A percentile compares a stretch with the other conserved stretches of the same genome.
Evolutionary conservation across 768 basidiomycete species (phyloP).

Genomic region (Boletus rubropictus): DNA sequence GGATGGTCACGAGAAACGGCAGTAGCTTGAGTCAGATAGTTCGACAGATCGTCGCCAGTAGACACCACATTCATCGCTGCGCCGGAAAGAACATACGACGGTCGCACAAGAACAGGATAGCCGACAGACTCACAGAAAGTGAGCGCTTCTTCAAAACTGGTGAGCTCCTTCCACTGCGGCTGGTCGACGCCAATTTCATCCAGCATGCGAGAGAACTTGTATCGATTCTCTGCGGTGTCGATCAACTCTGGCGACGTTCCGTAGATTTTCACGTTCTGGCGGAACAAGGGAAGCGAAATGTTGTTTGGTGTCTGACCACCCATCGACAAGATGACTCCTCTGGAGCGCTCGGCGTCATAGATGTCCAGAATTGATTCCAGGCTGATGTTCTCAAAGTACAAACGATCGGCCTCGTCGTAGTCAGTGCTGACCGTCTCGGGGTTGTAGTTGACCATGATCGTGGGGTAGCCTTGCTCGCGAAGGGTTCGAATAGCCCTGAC

Average conservation of each 20-base stretch:
- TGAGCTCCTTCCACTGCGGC: slow-evolving; percentile 94
- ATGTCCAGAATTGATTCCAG: slow-evolving; percentile 96
- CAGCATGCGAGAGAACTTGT: slow-evolving; percentile 97
- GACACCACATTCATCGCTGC: slow-evolving; percentile 99
- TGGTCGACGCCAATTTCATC: slow-evolving; percentile 99
- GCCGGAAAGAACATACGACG: slow-evolving; percentile 98
- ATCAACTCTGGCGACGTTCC: slow-evolving; percentile 99
- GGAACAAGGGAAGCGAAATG: slow-evolving; percentile 90
- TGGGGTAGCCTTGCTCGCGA: slow-evolving; percentile 89
- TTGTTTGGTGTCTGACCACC: slow-evolving; percentile 99
- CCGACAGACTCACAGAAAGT: slow-evolving; percentile 89
- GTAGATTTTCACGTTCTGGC: slow-evolving; percentile 97
- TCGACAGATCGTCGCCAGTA: slow-evolving; percentile 82
- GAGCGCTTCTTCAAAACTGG: slow-evolving; percentile 82
- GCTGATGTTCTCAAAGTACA: slow-evolving; percentile 99
- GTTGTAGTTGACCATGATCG: slow-evolving; percentile 99
- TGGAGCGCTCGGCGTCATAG: slow-evolving; percentile 84
- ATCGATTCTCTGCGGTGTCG: slow-evolving; percentile 97
- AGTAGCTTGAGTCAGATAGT: slow-evolving; percentile 90
- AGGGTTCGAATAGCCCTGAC: slow-evolving; percentile 95
- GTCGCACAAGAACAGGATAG: slow-evolving; percentile 93
- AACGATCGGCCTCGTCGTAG: slow-evolving; percentile 95
- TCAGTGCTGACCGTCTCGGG: slow-evolving; percentile 99
- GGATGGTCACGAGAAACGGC: slow-evolving; percentile 95
- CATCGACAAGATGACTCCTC: slow-evolving; percentile 95